Percentiles rank a stretch among this genome's conserved stretches.
phyloP scores from a whole-genome alignment of 2,329 filamentous ascomycete species.

The Tolypocladium nubicola region DNA sequence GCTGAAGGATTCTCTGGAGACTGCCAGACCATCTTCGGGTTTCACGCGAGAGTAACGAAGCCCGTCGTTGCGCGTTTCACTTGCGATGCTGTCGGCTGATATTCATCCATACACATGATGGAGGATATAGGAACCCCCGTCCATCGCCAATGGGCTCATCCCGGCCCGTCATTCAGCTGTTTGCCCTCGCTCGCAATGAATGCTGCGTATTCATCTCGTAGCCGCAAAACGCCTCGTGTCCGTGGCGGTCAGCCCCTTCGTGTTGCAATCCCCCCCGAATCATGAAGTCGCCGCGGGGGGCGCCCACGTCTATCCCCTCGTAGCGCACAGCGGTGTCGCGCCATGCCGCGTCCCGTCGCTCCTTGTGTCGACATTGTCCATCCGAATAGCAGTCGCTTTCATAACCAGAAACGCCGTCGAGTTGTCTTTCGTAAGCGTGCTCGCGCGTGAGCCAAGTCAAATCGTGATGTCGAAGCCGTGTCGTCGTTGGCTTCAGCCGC shows the following conservation, averaged over 20 bases:
- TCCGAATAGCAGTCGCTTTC: not conserved
- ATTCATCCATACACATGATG: not conserved
- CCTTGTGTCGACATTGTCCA: not conserved
- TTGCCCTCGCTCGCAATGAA: not conserved
- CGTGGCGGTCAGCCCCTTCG: not conserved
- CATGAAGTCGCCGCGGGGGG: not conserved
- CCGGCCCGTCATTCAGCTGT: not conserved
- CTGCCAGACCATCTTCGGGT: not conserved
- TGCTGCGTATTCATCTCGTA: not conserved
- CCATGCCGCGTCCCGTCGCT: not conserved
- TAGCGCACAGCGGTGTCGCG: not conserved
- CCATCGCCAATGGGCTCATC: not conserved
- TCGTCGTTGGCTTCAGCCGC: slow-evolving; percentile 11
- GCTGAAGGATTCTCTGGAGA: not conserved
- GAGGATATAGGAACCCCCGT: not conserved
- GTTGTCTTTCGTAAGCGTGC: not conserved
- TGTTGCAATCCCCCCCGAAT: not conserved
- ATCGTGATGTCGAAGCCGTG: not conserved
- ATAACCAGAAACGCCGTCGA: not conserved
- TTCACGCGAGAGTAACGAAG: not conserved
- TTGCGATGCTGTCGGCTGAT: not conserved
- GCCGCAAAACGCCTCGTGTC: not conserved
- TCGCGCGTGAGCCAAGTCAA: not conserved
- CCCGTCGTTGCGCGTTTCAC: not conserved
- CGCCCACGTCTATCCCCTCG: not conserved